Evolutionary conservation across 768 basidiomycete species (phyloP).

Genomic region (Hypholoma sublateritium): DNA sequence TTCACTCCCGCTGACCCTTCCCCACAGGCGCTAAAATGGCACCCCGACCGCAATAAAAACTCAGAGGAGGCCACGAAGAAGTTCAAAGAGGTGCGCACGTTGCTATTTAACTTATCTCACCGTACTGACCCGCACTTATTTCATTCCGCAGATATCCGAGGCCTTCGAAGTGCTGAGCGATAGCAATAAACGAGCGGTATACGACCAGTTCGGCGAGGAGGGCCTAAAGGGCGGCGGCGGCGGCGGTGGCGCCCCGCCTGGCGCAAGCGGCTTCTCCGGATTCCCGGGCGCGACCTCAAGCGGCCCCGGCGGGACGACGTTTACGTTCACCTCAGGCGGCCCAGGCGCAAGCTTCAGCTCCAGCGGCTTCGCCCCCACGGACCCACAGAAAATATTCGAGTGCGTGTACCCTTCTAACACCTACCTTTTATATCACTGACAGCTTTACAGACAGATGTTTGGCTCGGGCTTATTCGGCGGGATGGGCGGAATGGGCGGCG

Average conservation of each 20-base stretch:
- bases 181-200: slow-evolving; percentile 78
- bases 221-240: slow-evolving; percentile 80
- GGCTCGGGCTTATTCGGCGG: slow-evolving; percentile 33
- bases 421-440: slow-evolving; percentile 1
- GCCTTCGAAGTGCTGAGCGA: slow-evolving; percentile 95
- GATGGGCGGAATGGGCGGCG: slow-evolving; percentile 33
- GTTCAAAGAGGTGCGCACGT: slow-evolving; percentile 79
- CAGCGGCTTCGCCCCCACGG: slow-evolving; percentile 63
- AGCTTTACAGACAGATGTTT: slow-evolving; percentile 55
- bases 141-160: slow-evolving; percentile 70
- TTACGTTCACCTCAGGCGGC: slow-evolving; percentile 52
- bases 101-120: background rate
- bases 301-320: slow-evolving; percentile 45
- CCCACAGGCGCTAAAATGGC: slow-evolving; percentile 84
- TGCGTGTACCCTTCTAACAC: slow-evolving; percentile 36
- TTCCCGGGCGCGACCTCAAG: slow-evolving; percentile 34
- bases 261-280: slow-evolving; percentile 47
- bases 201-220: slow-evolving; percentile 95
- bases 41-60: slow-evolving; percentile 88
- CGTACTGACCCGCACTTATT: background rate
- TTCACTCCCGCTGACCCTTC: slow-evolving; percentile 6
- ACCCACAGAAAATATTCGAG: slow-evolving; percentile 90
- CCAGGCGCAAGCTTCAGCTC: slow-evolving; percentile 41
- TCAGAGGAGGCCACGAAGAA: slow-evolving; percentile 84
- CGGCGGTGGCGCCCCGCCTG: slow-evolving; percentile 52